Conservation (phyloP, 768 basidiomycete genomes). For the Fistulinella prunicolor region DNA sequence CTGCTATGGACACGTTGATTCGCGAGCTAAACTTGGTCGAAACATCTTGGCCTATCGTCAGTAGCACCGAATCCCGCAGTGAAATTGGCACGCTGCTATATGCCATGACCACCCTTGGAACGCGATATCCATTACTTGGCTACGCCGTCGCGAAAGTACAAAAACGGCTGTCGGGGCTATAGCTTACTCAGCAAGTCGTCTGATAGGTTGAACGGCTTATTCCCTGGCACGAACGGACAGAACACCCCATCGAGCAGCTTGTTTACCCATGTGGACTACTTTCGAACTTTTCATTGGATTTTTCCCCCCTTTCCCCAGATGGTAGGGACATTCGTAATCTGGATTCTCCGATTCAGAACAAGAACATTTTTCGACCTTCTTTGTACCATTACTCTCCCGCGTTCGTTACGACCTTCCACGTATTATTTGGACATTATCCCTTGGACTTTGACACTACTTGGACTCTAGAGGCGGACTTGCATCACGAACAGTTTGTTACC, state of each 20-base stretch:
- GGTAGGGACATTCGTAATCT: slow-evolving; percentile 5
- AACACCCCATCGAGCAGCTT: not conserved
- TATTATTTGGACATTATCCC: slow-evolving; percentile 18
- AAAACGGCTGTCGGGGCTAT: slow-evolving; percentile 31
- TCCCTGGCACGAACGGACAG: not conserved
- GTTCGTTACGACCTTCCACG: slow-evolving; percentile 25
- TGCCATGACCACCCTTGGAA: slow-evolving; percentile 59
- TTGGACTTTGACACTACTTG: slow-evolving; percentile 21
- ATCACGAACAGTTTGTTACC: slow-evolving; percentile 17
- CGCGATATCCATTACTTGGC: slow-evolving; percentile 57
- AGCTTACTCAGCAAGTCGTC: slow-evolving; percentile 6
- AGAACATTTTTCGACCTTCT: slow-evolving; percentile 8
- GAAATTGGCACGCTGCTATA: slow-evolving; percentile 61
- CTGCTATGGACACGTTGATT: slow-evolving; percentile 62
- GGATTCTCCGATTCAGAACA: slow-evolving; percentile 6
- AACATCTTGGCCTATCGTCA: slow-evolving; percentile 59
- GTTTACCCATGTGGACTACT: slow-evolving; percentile 10
- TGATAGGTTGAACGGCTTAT: not conserved
- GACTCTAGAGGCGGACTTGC: slow-evolving; percentile 30
- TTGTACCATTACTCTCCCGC: slow-evolving; percentile 16
- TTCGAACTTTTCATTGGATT: slow-evolving; percentile 6
- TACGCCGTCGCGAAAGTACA: slow-evolving; percentile 32
- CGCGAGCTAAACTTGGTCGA: slow-evolving; percentile 64
- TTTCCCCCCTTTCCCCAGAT: slow-evolving; percentile 1
- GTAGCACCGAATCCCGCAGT: slow-evolving; percentile 55